Evolutionary conservation across 1,284 basidiomycete species (phyloP).

Genomic region (Coniophora puteana): DNA sequence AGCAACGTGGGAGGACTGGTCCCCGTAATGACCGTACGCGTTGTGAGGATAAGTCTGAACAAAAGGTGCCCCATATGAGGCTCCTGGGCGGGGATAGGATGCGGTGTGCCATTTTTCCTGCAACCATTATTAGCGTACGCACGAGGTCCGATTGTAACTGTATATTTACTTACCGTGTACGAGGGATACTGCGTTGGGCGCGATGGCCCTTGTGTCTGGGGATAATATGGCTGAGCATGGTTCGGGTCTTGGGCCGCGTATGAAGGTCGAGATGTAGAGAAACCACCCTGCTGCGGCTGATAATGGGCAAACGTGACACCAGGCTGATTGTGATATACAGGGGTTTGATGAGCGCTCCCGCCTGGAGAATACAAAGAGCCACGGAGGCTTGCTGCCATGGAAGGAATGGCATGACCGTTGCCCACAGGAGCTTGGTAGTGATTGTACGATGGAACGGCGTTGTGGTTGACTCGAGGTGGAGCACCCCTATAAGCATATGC

Average conservation of each 20-base stretch:
- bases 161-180: constrained; percentile 25
- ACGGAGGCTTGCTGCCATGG: too few species aligned
- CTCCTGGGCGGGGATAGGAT: too few species aligned
- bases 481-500: constrained; percentile 5
- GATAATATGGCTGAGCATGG: too few species aligned
- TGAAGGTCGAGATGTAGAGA: constrained; percentile 30
- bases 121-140: too few species aligned
- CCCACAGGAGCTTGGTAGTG: constrained; percentile 7
- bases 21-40: too few species aligned
- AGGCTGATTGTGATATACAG: constrained; percentile 15
- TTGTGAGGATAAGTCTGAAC: too few species aligned
- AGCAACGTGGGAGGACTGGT: too few species aligned
- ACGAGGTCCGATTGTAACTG: too few species aligned
- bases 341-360: constrained; percentile 13
- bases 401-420: constrained; percentile 8
- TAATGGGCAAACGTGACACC: constrained; percentile 31
- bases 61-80: too few species aligned
- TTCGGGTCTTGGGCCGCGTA: constrained; percentile 21
- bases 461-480: background rate
- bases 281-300: constrained; percentile 31
- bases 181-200: constrained; percentile 11
- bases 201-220: constrained; percentile 14
- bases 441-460: background rate
- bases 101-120: too few species aligned
- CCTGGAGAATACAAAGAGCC: too few species aligned